Percentiles rank a stretch among this genome's conserved stretches.
These are phyloP conservation scores for Gossypium davidsonii DNA, from an alignment of 441 rosid genomes.

Conservation along the genomic window DNA sequence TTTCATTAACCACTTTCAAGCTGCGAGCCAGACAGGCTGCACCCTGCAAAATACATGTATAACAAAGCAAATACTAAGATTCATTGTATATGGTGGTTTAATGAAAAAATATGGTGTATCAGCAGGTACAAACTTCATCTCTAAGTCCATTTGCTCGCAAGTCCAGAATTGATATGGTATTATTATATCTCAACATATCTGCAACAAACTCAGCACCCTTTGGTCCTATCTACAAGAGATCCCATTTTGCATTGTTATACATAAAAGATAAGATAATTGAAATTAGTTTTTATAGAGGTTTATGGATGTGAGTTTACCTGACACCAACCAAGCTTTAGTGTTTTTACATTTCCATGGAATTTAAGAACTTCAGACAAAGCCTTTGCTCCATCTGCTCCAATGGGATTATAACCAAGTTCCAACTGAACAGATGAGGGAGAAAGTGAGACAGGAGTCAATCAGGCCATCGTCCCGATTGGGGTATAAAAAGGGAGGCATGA, in stretches of 20 bases:
- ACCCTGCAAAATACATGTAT: constrained; percentile 46
- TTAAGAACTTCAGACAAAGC: constrained; percentile 80
- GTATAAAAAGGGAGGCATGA: constrained; percentile 7
- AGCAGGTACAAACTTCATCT: constrained; percentile 57
- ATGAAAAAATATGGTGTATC: constrained; percentile 11
- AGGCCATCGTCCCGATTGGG: constrained; percentile 14
- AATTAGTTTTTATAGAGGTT: not conserved
- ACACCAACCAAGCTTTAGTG: constrained; percentile 97
- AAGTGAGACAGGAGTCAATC: not conserved
- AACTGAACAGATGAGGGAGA: constrained; percentile 34
- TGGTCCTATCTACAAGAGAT: constrained; percentile 70
- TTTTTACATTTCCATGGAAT: constrained; percentile 76
- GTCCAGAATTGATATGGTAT: constrained; percentile 70
- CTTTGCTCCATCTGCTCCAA: constrained; percentile 83
- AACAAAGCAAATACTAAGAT: not conserved
- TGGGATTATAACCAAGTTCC: constrained; percentile 91
- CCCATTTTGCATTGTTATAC: not conserved
- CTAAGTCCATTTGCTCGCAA: constrained; percentile 88
- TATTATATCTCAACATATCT: constrained; percentile 82
- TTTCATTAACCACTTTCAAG: constrained; percentile 93
- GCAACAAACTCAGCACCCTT: constrained; percentile 80
- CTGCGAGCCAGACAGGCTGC: constrained; percentile 76
- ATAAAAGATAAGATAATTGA: not conserved
- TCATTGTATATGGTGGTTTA: not conserved
- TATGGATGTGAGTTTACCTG: constrained; percentile 48